Percentiles rank a stretch among this genome's conserved stretches.
Evolutionary conservation across 495 filamentous ascomycete genomes (phyloP).

Genomic region (Viridothelium virens): DNA sequence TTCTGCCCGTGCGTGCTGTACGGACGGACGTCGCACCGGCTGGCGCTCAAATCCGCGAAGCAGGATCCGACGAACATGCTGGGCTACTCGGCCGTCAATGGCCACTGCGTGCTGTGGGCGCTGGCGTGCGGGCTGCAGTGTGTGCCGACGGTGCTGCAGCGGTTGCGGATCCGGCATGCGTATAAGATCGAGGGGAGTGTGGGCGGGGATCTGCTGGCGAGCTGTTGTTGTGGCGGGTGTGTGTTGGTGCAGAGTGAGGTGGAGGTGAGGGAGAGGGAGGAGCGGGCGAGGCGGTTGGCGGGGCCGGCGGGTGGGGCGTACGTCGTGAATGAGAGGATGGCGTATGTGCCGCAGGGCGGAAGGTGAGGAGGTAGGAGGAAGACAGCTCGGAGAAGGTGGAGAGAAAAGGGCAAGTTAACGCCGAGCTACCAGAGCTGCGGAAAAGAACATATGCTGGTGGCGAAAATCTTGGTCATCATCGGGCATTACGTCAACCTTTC

Average conservation of each 20-base stretch:
- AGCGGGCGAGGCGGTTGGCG: slow-evolving; percentile 26
- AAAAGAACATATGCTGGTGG: too few relatives aligned
- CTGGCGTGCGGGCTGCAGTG: slow-evolving; percentile 26
- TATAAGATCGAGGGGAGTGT: slow-evolving; percentile 26
- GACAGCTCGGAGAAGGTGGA: not conserved
- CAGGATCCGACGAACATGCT: slow-evolving; percentile 31
- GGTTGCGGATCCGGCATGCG: slow-evolving; percentile 25
- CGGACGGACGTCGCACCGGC: slow-evolving; percentile 26
- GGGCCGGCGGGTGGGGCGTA: slow-evolving; percentile 26
- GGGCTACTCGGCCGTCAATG: slow-evolving; percentile 21
- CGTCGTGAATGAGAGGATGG: slow-evolving; percentile 22
- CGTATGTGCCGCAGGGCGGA: slow-evolving; percentile 23
- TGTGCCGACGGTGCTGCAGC: slow-evolving; percentile 23
- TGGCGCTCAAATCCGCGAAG: slow-evolving; percentile 19
- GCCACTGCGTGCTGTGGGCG: slow-evolving; percentile 26
- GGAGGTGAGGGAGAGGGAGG: slow-evolving; percentile 28
- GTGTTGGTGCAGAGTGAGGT: slow-evolving; percentile 28
- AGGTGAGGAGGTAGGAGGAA: not conserved
- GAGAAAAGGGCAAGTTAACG: not conserved
- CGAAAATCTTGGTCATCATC: too few relatives aligned
- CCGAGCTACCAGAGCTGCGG: not conserved
- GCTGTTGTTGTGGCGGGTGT: slow-evolving; percentile 31
- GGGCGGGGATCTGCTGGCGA: slow-evolving; percentile 17
- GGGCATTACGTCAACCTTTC: too few relatives aligned
- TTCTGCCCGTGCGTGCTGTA: slow-evolving; percentile 32